Conservation (phyloP, 768 basidiomycete species). For the Macrolepiota fuliginosa region DNA sequence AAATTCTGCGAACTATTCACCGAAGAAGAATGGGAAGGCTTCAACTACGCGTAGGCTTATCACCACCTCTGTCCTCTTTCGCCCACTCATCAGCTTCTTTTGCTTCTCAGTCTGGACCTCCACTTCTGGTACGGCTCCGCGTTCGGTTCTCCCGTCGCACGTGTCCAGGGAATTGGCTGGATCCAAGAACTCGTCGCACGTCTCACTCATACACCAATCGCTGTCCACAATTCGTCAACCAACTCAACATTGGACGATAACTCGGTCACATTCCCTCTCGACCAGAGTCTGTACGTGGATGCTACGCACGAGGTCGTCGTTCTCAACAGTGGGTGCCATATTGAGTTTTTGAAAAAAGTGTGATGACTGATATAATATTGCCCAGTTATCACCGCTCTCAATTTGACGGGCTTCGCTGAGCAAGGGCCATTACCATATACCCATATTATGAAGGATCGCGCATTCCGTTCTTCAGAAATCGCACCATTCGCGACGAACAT, state of each 20-base stretch:
- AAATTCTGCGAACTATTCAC: conserved; percentile 92
- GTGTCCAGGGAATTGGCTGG: conserved; percentile 77
- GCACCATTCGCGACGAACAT: conserved; percentile 89
- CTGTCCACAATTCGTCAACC: conserved; percentile 73
- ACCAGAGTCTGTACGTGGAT: conserved; percentile 78
- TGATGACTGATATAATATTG: background rate
- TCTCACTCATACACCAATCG: conserved; percentile 73
- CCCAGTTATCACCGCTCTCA: conserved; percentile 80
- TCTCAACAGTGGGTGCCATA: conserved; percentile 53
- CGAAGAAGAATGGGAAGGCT: conserved; percentile 90
- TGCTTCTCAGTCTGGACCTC: conserved; percentile 53
- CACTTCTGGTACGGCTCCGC: conserved; percentile 76
- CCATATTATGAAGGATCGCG: conserved; percentile 61
- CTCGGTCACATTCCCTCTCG: conserved; percentile 65
- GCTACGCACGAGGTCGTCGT: conserved; percentile 93
- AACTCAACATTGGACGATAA: conserved; percentile 80
- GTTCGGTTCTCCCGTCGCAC: conserved; percentile 79
- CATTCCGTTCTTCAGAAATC: conserved; percentile 74
- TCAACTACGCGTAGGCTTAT: conserved; percentile 71
- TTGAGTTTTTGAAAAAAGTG: background rate
- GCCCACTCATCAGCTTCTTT: background rate
- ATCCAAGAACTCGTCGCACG: conserved; percentile 82
- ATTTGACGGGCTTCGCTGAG: conserved; percentile 70
- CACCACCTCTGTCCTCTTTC: background rate
- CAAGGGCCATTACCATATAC: conserved; percentile 74